Percentiles rank a stretch among this genome's conserved stretches.
Evolutionary conservation across 306 rosid genomes (phyloP).

Genomic region (Sphenostylis stenocarpa): DNA sequence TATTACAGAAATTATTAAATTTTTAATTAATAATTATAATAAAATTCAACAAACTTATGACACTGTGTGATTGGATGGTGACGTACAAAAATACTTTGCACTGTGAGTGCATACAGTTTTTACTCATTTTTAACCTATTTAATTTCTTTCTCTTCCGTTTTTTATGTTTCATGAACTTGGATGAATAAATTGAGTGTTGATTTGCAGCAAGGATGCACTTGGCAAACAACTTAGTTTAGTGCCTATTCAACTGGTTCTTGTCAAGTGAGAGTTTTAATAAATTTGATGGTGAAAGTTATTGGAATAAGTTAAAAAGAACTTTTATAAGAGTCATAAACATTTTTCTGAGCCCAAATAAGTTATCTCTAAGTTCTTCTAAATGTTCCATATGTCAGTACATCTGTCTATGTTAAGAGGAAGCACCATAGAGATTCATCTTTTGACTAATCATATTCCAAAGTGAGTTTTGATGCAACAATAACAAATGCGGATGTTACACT

Average conservation of each 20-base stretch:
- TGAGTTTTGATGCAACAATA: conserved; percentile 7
- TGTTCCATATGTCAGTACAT: not conserved
- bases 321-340: not conserved
- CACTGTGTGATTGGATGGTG: not conserved
- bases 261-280: not conserved
- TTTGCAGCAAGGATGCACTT: not conserved
- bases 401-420: not conserved
- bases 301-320: not conserved
- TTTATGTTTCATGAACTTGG: not conserved
- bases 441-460: not conserved
- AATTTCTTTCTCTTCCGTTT: not conserved
- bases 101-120: not conserved
- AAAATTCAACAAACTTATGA: not conserved
- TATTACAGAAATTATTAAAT: not conserved
- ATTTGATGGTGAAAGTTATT: not conserved
- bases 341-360: not conserved
- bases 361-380: not conserved
- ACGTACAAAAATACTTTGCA: not conserved
- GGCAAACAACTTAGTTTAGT: not conserved
- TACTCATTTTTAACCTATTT: not conserved
- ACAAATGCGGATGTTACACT: not conserved
- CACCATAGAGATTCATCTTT: not conserved
- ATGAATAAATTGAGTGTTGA: not conserved
- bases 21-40: too few relatives aligned
- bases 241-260: not conserved